Percentiles rank a stretch among this genome's conserved stretches.
phyloP scores from a whole-genome alignment of 352 stramenopile species.

The Blastocystis sp. region DNA sequence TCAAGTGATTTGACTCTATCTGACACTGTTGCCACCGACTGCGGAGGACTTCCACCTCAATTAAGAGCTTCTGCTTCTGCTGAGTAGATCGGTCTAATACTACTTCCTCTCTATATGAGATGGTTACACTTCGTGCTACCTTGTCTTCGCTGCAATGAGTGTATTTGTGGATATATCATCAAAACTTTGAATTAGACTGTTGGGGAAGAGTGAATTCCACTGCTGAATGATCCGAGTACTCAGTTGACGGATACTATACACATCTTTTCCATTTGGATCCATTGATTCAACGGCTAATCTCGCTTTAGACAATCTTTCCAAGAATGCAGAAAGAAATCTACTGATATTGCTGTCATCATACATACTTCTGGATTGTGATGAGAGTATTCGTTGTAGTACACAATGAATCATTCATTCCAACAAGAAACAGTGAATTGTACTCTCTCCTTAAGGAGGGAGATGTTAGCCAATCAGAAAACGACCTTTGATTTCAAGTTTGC shows the following conservation, averaged over 20 bases:
- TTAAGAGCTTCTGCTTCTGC: constrained; percentile 53
- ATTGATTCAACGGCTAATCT: not conserved
- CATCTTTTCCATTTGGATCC: not conserved
- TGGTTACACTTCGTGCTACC: not conserved
- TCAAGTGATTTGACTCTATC: not conserved
- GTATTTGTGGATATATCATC: constrained; percentile 20
- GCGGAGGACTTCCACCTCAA: constrained; percentile 43
- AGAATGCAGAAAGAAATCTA: constrained; percentile 55
- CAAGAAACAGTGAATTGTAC: not conserved
- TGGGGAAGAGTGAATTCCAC: constrained; percentile 53
- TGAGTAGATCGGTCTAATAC: constrained; percentile 37
- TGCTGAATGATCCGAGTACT: constrained; percentile 64
- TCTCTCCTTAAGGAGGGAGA: constrained; percentile 4
- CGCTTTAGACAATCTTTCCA: constrained; percentile 56
- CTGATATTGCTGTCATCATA: not conserved
- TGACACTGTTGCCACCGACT: not conserved
- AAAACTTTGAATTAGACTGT: constrained; percentile 44
- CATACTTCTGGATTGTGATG: constrained; percentile 55
- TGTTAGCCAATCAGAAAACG: constrained; percentile 25
- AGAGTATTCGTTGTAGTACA: not conserved
- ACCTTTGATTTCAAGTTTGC: not conserved
- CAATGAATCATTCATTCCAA: not conserved
- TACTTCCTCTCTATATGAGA: constrained; percentile 52
- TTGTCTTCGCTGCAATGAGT: constrained; percentile 55
- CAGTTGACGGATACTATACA: constrained; percentile 15